These are phyloP conservation scores for Piloderma croceum DNA, from an alignment of 768 basidiomycete genomes.

Conservation along the genomic window DNA sequence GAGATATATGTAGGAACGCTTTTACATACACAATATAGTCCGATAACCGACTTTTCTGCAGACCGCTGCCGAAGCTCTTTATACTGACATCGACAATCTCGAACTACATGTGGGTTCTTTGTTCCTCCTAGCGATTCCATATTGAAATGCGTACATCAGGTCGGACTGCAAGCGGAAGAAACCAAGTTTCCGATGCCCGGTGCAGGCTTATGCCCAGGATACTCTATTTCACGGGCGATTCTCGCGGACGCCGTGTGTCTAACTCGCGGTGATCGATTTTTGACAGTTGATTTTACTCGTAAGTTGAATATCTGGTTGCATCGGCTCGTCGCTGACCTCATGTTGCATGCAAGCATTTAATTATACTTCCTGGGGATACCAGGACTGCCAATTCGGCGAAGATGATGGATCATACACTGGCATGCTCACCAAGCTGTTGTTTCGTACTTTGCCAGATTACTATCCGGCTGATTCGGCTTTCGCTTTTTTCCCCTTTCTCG, in stretches of 20 bases:
- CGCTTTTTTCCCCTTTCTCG: constrained; percentile 78
- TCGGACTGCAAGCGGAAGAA: constrained; percentile 70
- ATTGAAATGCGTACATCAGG: constrained; percentile 25
- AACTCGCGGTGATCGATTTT: constrained; percentile 73
- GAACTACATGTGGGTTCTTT: constrained; percentile 59
- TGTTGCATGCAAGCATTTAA: constrained; percentile 49
- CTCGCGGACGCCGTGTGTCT: constrained; percentile 73
- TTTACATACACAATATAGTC: not conserved
- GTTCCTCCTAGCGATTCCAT: constrained; percentile 15
- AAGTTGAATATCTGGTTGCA: constrained; percentile 19
- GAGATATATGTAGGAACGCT: constrained; percentile 43
- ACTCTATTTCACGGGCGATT: constrained; percentile 82
- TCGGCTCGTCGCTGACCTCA: not conserved
- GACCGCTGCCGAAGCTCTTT: constrained; percentile 60
- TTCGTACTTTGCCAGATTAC: constrained; percentile 62
- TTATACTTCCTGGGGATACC: constrained; percentile 74
- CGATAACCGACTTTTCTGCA: constrained; percentile 18
- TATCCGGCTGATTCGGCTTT: constrained; percentile 63
- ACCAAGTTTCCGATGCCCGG: constrained; percentile 59
- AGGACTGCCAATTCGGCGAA: constrained; percentile 59
- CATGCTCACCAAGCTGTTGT: constrained; percentile 66
- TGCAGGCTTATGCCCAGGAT: constrained; percentile 76
- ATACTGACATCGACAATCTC: constrained; percentile 69
- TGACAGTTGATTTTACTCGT: constrained; percentile 77
- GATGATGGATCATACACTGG: constrained; percentile 73